A percentile compares a stretch with the other conserved stretches of the same genome.
Evolutionary conservation across 2,329 filamentous ascomycete genomes (phyloP).

Genomic region (Cladobotryum protrusum): DNA sequence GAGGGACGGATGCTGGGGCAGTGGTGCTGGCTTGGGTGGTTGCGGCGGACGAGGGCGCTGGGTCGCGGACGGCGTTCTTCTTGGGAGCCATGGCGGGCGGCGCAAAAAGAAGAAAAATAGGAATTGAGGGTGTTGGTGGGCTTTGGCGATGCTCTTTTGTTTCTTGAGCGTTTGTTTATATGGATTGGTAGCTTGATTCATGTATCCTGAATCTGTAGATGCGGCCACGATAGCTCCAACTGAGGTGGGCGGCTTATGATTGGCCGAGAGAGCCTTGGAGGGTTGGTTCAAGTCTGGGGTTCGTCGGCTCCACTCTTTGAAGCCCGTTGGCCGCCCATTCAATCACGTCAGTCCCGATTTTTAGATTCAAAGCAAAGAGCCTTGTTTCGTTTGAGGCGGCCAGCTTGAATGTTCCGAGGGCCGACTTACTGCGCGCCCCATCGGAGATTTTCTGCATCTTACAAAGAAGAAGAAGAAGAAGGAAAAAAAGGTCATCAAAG

Average conservation of each 20-base stretch:
- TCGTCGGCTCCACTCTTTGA: conserved; percentile 6
- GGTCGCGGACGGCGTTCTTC: conserved; percentile 33
- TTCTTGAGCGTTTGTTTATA: not conserved
- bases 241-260: conserved; percentile 22
- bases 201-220: not conserved
- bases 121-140: not conserved
- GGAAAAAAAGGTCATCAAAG: no score
- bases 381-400: no score
- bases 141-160: conserved; percentile 1
- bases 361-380: no score
- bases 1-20: conserved; percentile 20
- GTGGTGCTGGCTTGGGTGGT: conserved; percentile 24
- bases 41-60: conserved; percentile 28
- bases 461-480: no score
- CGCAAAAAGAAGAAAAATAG: not conserved
- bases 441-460: no score
- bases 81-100: conserved; percentile 43
- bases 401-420: conserved; percentile 10
- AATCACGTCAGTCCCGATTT: conserved; percentile 16
- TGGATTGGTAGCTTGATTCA: not conserved
- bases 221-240: conserved; percentile 35
- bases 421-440: conserved; percentile 7
- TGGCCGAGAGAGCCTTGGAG: conserved; percentile 19
- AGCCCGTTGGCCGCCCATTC: not conserved
- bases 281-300: conserved; percentile 9